Conservation (phyloP, 192 early-diverging fungal genomes). For the Backusella psychrophila region DNA sequence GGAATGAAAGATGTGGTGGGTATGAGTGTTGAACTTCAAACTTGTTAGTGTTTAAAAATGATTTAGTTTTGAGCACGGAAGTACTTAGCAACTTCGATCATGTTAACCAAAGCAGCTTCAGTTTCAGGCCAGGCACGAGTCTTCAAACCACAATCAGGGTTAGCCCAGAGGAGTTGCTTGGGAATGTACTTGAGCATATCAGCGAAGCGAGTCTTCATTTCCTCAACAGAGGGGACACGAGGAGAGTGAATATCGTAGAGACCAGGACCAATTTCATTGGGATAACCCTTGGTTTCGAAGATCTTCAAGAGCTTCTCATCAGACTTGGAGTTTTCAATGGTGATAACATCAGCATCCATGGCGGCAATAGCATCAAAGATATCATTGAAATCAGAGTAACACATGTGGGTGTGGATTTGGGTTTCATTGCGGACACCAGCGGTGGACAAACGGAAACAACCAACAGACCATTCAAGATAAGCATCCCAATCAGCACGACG, state of each 20-base stretch:
- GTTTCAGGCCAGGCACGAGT: constrained; percentile 95
- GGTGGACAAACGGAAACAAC: constrained; percentile 88
- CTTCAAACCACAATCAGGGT: constrained; percentile 98
- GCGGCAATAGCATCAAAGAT: constrained; percentile 92
- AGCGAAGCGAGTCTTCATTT: constrained; percentile 83
- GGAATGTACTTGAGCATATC: constrained; percentile 87
- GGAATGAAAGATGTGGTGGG: not conserved
- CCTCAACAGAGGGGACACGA: constrained; percentile 84
- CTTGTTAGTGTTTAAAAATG: not conserved
- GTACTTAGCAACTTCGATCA: constrained; percentile 76
- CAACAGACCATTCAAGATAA: constrained; percentile 96
- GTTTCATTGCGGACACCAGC: constrained; percentile 81
- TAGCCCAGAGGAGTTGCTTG: constrained; percentile 84
- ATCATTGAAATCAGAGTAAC: constrained; percentile 99
- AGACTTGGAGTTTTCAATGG: constrained; percentile 97
- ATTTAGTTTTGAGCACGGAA: constrained; percentile 46
- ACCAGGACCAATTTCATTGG: constrained; percentile 93
- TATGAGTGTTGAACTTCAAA: constrained; percentile 11
- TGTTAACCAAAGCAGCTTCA: constrained; percentile 80
- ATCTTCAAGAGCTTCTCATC: constrained; percentile 92
- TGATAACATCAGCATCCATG: constrained; percentile 96
- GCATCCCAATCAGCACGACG: constrained; percentile 80
- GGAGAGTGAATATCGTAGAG: constrained; percentile 99
- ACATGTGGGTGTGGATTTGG: constrained; percentile 99
- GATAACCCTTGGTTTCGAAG: constrained; percentile 82